These are phyloP conservation scores for Peniophora sp. DNA, from an alignment of 1,284 basidiomycete species.

Conservation along the genomic window DNA sequence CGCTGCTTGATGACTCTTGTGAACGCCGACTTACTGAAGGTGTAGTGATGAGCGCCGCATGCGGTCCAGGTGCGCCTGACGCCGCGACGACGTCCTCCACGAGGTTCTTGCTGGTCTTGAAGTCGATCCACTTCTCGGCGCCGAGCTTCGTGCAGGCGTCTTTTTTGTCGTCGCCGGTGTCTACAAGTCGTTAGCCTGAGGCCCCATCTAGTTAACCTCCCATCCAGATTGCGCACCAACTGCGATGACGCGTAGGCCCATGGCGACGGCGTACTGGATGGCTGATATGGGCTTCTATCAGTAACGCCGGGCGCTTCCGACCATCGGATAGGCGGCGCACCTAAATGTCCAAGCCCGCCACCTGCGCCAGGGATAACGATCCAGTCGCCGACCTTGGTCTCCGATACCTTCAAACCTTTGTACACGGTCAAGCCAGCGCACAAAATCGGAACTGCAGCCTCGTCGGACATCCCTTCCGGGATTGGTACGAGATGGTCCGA, in stretches of 20 bases:
- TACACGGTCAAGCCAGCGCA: slow-evolving; percentile 69
- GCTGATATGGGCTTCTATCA: no score
- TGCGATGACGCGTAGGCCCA: slow-evolving; percentile 63
- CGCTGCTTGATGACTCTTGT: background rate
- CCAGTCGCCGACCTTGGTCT: slow-evolving; percentile 51
- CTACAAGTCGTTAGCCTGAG: slow-evolving; percentile 20
- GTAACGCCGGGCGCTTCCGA: slow-evolving; percentile 4
- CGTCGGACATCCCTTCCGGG: slow-evolving; percentile 48
- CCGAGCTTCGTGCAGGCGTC: slow-evolving; percentile 52
- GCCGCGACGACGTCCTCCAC: slow-evolving; percentile 44
- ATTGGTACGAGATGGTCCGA: slow-evolving; percentile 61
- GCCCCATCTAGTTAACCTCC: background rate
- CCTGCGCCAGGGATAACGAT: slow-evolving; percentile 66
- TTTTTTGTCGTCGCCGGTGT: slow-evolving; percentile 61
- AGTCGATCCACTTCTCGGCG: slow-evolving; percentile 68
- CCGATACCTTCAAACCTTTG: slow-evolving; percentile 56
- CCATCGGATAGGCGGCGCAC: no score
- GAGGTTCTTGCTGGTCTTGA: slow-evolving; percentile 44
- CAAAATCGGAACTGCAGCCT: slow-evolving; percentile 56
- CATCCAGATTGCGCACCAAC: slow-evolving; percentile 35
- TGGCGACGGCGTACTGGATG: slow-evolving; percentile 57
- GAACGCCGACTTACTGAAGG: slow-evolving; percentile 26
- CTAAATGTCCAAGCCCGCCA: slow-evolving; percentile 52
- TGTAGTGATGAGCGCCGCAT: slow-evolving; percentile 54
- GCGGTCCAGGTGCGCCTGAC: slow-evolving; percentile 57